Evolutionary conservation across 345 rosid species (phyloP), one percentile per base, ranked within the genome.

Genomic region (Ceriops tagal): DNA sequence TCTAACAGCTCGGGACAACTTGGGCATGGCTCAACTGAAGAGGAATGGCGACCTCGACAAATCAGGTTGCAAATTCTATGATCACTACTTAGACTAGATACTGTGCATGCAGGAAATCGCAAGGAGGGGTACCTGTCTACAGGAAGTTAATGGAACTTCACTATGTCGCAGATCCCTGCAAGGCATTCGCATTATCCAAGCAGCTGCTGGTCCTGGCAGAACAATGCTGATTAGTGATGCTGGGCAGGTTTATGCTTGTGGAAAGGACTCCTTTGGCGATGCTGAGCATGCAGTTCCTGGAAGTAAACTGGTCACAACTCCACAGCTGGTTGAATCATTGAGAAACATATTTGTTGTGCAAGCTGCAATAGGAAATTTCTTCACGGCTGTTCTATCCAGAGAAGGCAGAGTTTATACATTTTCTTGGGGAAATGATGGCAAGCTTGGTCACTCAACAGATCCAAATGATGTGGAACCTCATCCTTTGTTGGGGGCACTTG

Each of bases 321-420:
- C 97, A 0, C 89, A 82, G 72, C 75, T 84, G 61, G 91, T 95
- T 2, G 96, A 90, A 63, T 87, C 99, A 61, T 79, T 95, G 84
- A 85, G 80, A 43, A 81, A 79, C 78, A 90, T 95, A 64, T 95
- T 86, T 52, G 97, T 90, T 61, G 97, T 92, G 51, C 99, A 92
- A 84, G 96, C 87, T 63, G 89, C 96, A 4, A 88, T 95, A 57
- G 97, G 96, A 27, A 88, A 95, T 73, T 90, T 83, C 80, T 95
- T 95, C 78, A 92, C 99, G 0, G 96, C 97, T 28, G 89, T 95
- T 18, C 67, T 95, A 31, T 92, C 99, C 6, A 85, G 97, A 78
- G 99, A 95, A 78, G 99, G 99, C 62, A 85, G 88, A 72, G 96
- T 95, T 77, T 95, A 92, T 73, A 95, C 97, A 24, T 87, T 95